A percentile compares a stretch with the other conserved stretches of the same genome.
phyloP scores from a whole-genome alignment of 352 stramenopile species.

The Phytophthora vignae region DNA sequence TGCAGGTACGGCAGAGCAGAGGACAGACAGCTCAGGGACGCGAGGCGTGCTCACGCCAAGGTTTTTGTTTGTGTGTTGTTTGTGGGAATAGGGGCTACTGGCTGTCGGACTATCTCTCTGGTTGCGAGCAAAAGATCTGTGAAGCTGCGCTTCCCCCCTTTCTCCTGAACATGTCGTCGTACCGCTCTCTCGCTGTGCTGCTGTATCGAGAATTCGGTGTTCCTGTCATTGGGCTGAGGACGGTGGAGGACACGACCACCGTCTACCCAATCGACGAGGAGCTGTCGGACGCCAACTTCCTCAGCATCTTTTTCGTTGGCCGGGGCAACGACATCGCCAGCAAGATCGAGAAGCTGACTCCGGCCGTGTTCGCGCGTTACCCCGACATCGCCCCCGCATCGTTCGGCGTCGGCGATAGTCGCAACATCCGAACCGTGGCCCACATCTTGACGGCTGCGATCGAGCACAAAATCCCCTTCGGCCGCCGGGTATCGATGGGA shows the following conservation, averaged over 20 bases:
- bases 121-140: slow-evolving; percentile 65
- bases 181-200: slow-evolving; percentile 56
- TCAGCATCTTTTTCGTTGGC: slow-evolving; percentile 72
- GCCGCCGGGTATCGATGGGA: slow-evolving; percentile 28
- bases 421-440: slow-evolving; percentile 49
- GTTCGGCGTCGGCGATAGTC: slow-evolving; percentile 36
- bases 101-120: slow-evolving; percentile 68
- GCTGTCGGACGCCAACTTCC: slow-evolving; percentile 52
- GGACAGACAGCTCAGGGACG: too few species aligned
- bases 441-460: slow-evolving; percentile 40
- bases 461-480: slow-evolving; percentile 42
- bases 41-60: background rate
- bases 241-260: slow-evolving; percentile 54
- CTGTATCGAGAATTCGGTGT: slow-evolving; percentile 75
- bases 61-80: background rate
- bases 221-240: slow-evolving; percentile 64
- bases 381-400: slow-evolving; percentile 56
- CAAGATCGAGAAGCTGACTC: slow-evolving; percentile 69
- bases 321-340: slow-evolving; percentile 52
- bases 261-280: slow-evolving; percentile 64
- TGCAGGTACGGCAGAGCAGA: slow-evolving; percentile 39
- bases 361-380: slow-evolving; percentile 52
- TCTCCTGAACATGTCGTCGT: slow-evolving; percentile 59
- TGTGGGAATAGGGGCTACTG: slow-evolving; percentile 52
- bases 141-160: slow-evolving; percentile 64